Conservation (phyloP, 129 eudicot species). For the Rutidosis leptorrhynchoides region DNA sequence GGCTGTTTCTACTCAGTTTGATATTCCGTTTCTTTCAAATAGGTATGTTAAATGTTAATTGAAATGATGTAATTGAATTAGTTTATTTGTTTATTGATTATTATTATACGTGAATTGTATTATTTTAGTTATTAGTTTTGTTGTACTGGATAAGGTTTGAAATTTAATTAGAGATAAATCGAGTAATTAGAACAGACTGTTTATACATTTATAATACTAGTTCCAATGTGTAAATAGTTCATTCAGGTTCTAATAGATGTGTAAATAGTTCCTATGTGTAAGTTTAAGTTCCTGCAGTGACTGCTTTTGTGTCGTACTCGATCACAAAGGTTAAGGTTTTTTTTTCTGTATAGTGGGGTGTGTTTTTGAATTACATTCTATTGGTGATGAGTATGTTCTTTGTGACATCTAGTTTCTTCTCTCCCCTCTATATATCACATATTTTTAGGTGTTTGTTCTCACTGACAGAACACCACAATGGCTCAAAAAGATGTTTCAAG, state of each 20-base stretch:
- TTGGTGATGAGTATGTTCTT: conserved; percentile 2
- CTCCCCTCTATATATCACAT: conserved; percentile 28
- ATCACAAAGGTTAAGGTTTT: background rate
- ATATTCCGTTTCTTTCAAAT: conserved; percentile 73
- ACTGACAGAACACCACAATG: conserved; percentile 72
- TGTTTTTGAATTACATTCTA: background rate
- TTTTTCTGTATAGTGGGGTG: background rate
- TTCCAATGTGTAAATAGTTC: background rate
- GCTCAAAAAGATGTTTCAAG: conserved; percentile 82
- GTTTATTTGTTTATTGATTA: background rate
- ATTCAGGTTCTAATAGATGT: no score
- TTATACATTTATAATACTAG: background rate
- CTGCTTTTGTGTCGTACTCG: background rate
- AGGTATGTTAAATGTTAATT: conserved; percentile 35
- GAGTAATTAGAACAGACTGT: background rate
- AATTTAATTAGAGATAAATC: conserved; percentile 1
- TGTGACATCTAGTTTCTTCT: conserved; percentile 14
- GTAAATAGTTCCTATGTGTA: background rate
- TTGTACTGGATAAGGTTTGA: conserved; percentile 11
- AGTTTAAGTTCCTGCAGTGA: background rate
- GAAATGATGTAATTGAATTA: background rate
- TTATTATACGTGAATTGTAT: background rate
- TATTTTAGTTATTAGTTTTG: background rate
- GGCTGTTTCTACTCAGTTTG: conserved; percentile 83
- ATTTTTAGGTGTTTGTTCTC: conserved; percentile 28